Evolutionary conservation across 2,329 filamentous ascomycete species (phyloP).

Genomic region (Pseudogymnoascus sp.): DNA sequence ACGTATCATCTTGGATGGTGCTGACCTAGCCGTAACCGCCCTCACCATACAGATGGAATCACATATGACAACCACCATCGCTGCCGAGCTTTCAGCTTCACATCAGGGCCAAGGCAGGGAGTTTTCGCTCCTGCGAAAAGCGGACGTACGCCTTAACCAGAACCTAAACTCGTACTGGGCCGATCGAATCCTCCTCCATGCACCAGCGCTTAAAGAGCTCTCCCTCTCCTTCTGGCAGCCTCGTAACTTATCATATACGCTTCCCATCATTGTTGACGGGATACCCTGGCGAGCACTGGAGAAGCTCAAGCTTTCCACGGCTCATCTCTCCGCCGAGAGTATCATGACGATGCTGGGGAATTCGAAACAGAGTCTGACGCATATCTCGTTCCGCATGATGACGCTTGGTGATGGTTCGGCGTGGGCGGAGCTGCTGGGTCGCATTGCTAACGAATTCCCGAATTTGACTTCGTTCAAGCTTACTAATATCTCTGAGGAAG

Average conservation of each 20-base stretch:
- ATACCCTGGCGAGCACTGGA: background rate
- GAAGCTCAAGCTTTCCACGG: background rate
- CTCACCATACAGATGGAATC: background rate
- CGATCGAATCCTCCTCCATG: background rate
- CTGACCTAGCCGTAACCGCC: background rate
- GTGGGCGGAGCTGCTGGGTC: background rate
- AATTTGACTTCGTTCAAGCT: background rate
- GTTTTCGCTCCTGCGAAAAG: background rate
- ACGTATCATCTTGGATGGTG: background rate
- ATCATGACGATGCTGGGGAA: background rate
- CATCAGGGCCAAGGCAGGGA: background rate
- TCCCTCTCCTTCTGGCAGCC: background rate
- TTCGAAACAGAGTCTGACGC: background rate
- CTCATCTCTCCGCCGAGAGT: background rate
- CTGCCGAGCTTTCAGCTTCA: background rate
- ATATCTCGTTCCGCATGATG: background rate
- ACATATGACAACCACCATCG: background rate
- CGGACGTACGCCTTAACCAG: background rate
- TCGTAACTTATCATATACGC: background rate
- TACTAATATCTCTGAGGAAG: background rate
- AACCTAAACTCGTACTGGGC: background rate
- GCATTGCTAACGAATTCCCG: background rate
- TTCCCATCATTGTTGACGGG: background rate
- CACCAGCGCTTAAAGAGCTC: background rate
- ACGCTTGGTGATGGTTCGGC: background rate